Conservation (phyloP, 768 basidiomycete genomes). For the Suillus hirtellus region DNA sequence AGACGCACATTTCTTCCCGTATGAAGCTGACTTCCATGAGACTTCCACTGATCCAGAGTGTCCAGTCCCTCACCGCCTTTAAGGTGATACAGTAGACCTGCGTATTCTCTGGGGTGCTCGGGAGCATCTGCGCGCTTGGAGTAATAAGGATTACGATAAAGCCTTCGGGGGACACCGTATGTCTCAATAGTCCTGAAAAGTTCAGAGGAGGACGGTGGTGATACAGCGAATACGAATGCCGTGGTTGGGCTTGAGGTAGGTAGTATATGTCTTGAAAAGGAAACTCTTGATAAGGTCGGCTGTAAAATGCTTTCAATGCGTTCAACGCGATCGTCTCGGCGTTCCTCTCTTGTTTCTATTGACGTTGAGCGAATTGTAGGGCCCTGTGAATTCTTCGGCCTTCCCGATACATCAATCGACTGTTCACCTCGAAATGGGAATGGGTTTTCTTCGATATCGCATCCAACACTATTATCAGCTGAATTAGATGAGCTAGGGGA, state of each 20-base stretch:
- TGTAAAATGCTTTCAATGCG: background rate
- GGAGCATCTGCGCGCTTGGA: constrained; percentile 73
- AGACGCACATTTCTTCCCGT: constrained; percentile 4
- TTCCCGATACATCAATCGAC: background rate
- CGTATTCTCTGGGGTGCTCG: constrained; percentile 69
- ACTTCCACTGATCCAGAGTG: constrained; percentile 62
- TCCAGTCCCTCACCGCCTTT: constrained; percentile 61
- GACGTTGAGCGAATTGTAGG: constrained; percentile 20
- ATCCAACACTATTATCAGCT: background rate
- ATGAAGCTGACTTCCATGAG: constrained; percentile 11
- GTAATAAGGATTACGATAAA: constrained; percentile 83
- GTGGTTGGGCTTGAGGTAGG: constrained; percentile 13
- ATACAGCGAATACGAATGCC: constrained; percentile 45
- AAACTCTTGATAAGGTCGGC: background rate
- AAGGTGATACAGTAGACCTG: constrained; percentile 71
- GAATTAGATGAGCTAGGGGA: background rate
- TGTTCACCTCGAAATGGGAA: background rate
- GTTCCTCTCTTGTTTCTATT: constrained; percentile 1
- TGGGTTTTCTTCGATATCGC: background rate
- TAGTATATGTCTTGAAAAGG: constrained; percentile 1
- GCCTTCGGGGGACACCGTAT: constrained; percentile 52
- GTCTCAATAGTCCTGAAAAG: constrained; percentile 45
- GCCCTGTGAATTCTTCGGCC: background rate
- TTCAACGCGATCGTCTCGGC: background rate
- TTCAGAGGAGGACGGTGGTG: constrained; percentile 52